Evolutionary conservation across 805 yeast genomes (phyloP).

Genomic region (Starmerella apicola): DNA sequence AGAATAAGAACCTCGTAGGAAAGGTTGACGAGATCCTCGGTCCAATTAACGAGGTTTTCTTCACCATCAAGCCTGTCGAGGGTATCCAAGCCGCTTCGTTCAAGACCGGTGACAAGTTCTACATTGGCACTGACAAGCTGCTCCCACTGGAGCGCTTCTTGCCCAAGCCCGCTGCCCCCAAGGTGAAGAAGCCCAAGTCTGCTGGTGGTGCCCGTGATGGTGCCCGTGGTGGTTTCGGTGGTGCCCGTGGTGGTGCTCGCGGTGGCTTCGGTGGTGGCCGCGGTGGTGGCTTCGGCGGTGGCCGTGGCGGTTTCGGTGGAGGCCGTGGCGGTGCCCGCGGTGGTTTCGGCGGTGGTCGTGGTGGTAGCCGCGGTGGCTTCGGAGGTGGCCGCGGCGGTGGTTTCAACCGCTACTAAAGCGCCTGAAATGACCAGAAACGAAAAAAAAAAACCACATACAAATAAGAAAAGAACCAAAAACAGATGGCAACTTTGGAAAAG

Average conservation of each 20-base stretch:
- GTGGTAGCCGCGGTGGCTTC: slow-evolving; percentile 30
- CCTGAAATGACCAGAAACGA: not conserved
- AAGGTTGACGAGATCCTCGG: slow-evolving; percentile 97
- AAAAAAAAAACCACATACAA: not conserved
- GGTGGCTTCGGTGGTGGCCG: slow-evolving; percentile 38
- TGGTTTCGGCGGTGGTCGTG: slow-evolving; percentile 26
- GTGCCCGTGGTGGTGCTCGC: slow-evolving; percentile 33
- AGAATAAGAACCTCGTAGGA: slow-evolving; percentile 91
- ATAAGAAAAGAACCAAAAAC: not conserved
- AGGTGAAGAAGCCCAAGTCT: slow-evolving; percentile 40
- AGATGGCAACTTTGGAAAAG: too few relatives aligned
- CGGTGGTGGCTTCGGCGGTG: slow-evolving; percentile 29
- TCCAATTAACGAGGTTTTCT: slow-evolving; percentile 93
- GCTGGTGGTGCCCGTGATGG: slow-evolving; percentile 66
- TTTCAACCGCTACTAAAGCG: slow-evolving; percentile 8
- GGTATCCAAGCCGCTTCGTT: slow-evolving; percentile 92
- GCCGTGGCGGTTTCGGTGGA: slow-evolving; percentile 27
- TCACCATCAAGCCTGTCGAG: slow-evolving; percentile 90
- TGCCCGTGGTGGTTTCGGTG: slow-evolving; percentile 36
- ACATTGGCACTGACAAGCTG: slow-evolving; percentile 86
- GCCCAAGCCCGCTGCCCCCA: slow-evolving; percentile 60
- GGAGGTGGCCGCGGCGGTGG: slow-evolving; percentile 25
- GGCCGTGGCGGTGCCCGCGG: slow-evolving; percentile 28
- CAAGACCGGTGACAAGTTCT: slow-evolving; percentile 92
- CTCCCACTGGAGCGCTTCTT: slow-evolving; percentile 92